A percentile compares a stretch with the other conserved stretches of the same genome.
Evolutionary conservation across 768 basidiomycete genomes (phyloP).

Genomic region (Mycena indigotica): DNA sequence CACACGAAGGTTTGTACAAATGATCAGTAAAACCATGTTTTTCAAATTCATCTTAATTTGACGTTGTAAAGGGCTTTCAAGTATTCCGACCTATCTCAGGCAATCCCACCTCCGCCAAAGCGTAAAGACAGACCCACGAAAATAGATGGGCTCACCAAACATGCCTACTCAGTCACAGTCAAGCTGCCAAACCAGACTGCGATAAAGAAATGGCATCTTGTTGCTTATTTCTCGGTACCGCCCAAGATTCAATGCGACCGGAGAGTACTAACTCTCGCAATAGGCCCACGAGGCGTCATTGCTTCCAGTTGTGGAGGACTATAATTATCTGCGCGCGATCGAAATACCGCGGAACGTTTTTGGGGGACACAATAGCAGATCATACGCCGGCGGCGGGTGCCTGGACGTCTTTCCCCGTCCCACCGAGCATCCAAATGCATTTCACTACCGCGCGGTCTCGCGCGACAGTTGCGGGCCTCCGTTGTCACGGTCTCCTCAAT

Average conservation of each 20-base stretch:
- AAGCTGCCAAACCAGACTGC: slow-evolving; percentile 56
- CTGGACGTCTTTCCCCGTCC: slow-evolving; percentile 36
- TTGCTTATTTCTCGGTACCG: background rate
- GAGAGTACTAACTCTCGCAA: background rate
- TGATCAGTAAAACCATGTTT: background rate
- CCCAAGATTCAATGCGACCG: background rate
- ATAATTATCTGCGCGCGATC: slow-evolving; percentile 69
- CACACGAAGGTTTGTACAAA: slow-evolving; percentile 59
- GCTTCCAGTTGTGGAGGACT: slow-evolving; percentile 75
- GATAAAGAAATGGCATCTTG: slow-evolving; percentile 69
- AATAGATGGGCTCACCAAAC: slow-evolving; percentile 81
- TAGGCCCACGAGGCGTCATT: slow-evolving; percentile 70
- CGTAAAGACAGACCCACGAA: slow-evolving; percentile 79
- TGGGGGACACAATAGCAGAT: too few species aligned
- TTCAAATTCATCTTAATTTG: background rate
- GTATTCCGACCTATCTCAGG: slow-evolving; percentile 49
- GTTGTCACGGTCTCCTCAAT: background rate
- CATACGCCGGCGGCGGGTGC: slow-evolving; percentile 42
- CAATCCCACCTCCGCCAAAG: slow-evolving; percentile 59
- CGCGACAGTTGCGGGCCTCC: slow-evolving; percentile 8
- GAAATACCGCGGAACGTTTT: slow-evolving; percentile 73
- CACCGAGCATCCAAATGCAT: slow-evolving; percentile 47
- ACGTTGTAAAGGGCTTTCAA: slow-evolving; percentile 18
- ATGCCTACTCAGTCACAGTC: slow-evolving; percentile 80
- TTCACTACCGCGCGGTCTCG: slow-evolving; percentile 15